Evolutionary conservation across 345 rosid species (phyloP), one percentile per base, ranked within the genome.

Genomic region (Corymbia maculata): DNA sequence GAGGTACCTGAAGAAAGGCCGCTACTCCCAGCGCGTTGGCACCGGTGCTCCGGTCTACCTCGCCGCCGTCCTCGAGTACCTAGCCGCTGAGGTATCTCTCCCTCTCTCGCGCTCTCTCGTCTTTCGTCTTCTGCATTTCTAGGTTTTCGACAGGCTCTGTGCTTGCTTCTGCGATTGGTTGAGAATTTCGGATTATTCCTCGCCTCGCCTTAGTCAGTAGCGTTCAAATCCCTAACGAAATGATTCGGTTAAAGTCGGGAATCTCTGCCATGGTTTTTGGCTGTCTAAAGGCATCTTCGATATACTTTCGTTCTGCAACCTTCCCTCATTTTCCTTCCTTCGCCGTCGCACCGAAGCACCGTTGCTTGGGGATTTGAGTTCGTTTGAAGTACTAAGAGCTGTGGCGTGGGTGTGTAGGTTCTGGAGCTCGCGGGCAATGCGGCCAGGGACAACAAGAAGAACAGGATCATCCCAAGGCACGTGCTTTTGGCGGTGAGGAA

Each of bases 371-470:
- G 30, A 28, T 26, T 59, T 12, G 22, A 22, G 8, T 16, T 53
- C 49, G 57, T 55, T 8, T 49, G 36, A 16, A 13, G 42, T 75
- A 75, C 28, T 75, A 19, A 75, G 8, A 45, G 26, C 49, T 51
- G 52, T 9, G 85, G 52, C 7, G 21, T 44, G 82, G 47, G 22
- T 16, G 85, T 84, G 44, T 50, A 92, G 93, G 93, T 92, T 14
- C 51, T 92, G 87, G 93, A 91, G 88, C 64, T 92, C 66, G 92
- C 93, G 50, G 93, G 93, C 2, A 92, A 92, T 88, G 93, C 92
- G 10, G 93, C 93, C 12, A 85, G 93, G 64, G 93, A 92, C 59
- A 92, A 92, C 91, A 92, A 92, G 91, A 92, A 92, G 89, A 91
- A 86, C 55, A 92, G 93, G 51, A 91, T 92, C 24, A 92, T 92